Evolutionary conservation across 768 basidiomycete species (phyloP).

Genomic region (Dioszegia crocea): DNA sequence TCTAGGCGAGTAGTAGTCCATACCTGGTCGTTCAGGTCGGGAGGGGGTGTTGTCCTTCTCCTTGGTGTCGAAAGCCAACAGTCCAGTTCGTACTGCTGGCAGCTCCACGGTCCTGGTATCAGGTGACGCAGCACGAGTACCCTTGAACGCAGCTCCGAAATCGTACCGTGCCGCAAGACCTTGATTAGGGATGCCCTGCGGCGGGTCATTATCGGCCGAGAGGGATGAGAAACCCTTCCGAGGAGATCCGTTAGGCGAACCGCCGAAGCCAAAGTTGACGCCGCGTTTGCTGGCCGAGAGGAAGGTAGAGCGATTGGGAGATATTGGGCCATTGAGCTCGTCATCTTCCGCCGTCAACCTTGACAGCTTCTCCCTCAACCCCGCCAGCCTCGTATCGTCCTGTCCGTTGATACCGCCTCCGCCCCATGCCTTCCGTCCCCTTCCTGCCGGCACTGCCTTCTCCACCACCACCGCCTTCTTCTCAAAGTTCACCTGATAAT

Average conservation of each 20-base stretch:
- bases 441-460: conserved; percentile 25
- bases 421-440: conserved; percentile 46
- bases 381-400: conserved; percentile 55
- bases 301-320: conserved; percentile 19
- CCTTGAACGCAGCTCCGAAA: conserved; percentile 49
- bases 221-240: conserved; percentile 6
- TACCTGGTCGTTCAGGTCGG: conserved; percentile 14
- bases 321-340: conserved; percentile 18
- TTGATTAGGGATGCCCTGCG: conserved; percentile 4
- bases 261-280: conserved; percentile 1
- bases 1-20: conserved; percentile 38
- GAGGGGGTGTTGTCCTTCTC: conserved; percentile 21
- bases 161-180: conserved; percentile 49
- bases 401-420: conserved; percentile 48
- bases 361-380: conserved; percentile 66
- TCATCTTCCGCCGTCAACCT: conserved; percentile 55
- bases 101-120: conserved; percentile 17
- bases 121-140: conserved; percentile 25
- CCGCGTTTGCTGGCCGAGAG: conserved; percentile 16
- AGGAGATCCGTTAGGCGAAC: conserved; percentile 32
- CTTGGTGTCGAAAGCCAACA: conserved; percentile 21
- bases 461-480: conserved; percentile 21
- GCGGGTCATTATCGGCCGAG: neutral
- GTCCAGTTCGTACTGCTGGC: conserved; percentile 35
- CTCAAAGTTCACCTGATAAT: conserved; percentile 72